Conservation (phyloP, 208 protist species). For the Acanthamoeba rhysodes region DNA sequence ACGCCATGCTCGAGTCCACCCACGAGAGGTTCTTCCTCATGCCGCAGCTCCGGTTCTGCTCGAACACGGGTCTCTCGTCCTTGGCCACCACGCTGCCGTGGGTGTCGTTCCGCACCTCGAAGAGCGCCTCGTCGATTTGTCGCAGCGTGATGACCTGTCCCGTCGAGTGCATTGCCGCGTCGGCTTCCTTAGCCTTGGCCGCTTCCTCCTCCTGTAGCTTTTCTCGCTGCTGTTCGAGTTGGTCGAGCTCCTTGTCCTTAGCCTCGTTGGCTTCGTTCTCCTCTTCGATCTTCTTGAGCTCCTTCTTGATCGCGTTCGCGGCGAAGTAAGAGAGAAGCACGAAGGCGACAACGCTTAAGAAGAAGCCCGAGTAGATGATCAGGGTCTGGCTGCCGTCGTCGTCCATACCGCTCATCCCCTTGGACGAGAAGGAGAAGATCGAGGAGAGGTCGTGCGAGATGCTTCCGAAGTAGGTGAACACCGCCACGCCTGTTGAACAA, state of each 20-base stretch:
- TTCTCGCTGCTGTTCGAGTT: neutral
- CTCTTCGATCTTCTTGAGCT: constrained; percentile 59
- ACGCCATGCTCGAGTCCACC: constrained; percentile 53
- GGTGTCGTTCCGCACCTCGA: neutral
- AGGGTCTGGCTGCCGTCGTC: neutral
- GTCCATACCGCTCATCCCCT: constrained; percentile 13
- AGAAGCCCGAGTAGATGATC: constrained; percentile 29
- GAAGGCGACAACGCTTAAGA: constrained; percentile 25
- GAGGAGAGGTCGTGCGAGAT: constrained; percentile 49
- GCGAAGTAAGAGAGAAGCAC: constrained; percentile 52
- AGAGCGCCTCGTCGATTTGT: constrained; percentile 7
- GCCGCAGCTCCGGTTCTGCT: constrained; percentile 59
- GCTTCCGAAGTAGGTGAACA: constrained; percentile 52
- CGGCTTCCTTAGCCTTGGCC: neutral
- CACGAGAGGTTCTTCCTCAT: constrained; percentile 63
- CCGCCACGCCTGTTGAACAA: neutral
- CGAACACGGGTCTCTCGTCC: neutral
- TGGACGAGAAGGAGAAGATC: constrained; percentile 42
- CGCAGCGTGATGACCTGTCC: neutral
- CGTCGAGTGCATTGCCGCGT: neutral
- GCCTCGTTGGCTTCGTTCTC: constrained; percentile 26
- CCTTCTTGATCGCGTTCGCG: constrained; percentile 55
- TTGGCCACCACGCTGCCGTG: neutral
- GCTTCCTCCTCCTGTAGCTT: neutral
- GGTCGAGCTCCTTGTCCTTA: constrained; percentile 7